Base-by-base conservation (phyloP, 805 yeast species). In the Saccharomycopsis schoenii region DNA sequence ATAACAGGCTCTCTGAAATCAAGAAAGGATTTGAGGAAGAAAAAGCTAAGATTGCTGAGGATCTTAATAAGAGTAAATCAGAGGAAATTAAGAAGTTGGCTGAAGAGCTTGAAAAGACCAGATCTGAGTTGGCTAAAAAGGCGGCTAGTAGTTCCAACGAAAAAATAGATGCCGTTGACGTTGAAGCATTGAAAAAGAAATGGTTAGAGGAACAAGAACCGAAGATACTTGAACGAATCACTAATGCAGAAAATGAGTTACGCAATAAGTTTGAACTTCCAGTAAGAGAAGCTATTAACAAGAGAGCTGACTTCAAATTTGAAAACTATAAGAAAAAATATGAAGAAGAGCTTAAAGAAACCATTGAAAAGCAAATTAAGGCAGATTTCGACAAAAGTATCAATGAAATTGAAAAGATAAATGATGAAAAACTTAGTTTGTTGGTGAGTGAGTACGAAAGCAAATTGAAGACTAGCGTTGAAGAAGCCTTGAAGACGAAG, bases 241-340 rank as follows among this genome's bases (percentile, higher is more conserved):
- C 59, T 24, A 36, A 29, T 17, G 65, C 65, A 2, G 58, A 40
- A 66, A 67, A 42, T 64, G 67, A 60, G 41, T 68, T 41, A 62
- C 63, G 58, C 52, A 65, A 10, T 60, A 69, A 59, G 59, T 67
- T 56, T 54, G 59, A 21, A 52, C 61, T 41, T 67, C 52, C 59
- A 40, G 19, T 69, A 59, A 41, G 61, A 62, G 37, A 34, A 59
- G n/a, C 62, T 55, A 10, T 68, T 8, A 58, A 60, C 21, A 58
- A 60, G 19, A 15, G 69, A 24, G 65, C 69, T 15, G 56, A 63
- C 1, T 60, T 61, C 4, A 76, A 73, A 52, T 68, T 66, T 55
- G 68, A 71, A 12, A 60, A 54, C 1, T 64, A 73, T 15, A 62
- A 65, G 60, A 61, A 64, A 40, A 60, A 61, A 24, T 61, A 52